A percentile compares a stretch with the other conserved stretches of the same genome.
These are phyloP conservation scores for Pseudogymnoascus sp. DNA, from an alignment of 2,329 filamentous ascomycete genomes.

Conservation along the genomic window DNA sequence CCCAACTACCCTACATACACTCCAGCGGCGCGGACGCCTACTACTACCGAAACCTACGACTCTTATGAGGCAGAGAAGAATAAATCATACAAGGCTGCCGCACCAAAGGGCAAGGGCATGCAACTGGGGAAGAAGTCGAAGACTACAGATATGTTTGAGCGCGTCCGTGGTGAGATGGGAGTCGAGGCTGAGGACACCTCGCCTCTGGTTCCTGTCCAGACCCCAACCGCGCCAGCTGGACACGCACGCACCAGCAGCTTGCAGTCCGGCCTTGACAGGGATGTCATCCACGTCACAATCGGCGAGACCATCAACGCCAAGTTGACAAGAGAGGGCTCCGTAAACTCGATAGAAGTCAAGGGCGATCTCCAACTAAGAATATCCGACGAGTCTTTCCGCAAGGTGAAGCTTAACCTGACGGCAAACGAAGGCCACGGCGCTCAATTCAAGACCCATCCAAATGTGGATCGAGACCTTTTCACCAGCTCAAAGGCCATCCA, in stretches of 20 bases:
- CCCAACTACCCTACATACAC: constrained; percentile 87
- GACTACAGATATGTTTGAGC: constrained; percentile 94
- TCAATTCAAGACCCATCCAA: constrained; percentile 92
- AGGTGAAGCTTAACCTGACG: constrained; percentile 76
- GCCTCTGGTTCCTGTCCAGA: constrained; percentile 54
- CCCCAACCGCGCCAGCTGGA: constrained; percentile 43
- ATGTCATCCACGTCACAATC: constrained; percentile 81
- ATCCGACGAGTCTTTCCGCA: constrained; percentile 78
- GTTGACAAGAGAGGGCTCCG: constrained; percentile 75
- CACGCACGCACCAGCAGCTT: constrained; percentile 47
- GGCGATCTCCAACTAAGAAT: constrained; percentile 90
- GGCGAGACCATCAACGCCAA: constrained; percentile 86
- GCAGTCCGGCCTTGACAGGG: constrained; percentile 64
- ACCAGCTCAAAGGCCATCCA: constrained; percentile 77
- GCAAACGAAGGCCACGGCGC: constrained; percentile 73
- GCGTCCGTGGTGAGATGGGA: constrained; percentile 86
- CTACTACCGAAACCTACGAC: constrained; percentile 77
- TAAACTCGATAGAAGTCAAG: constrained; percentile 81
- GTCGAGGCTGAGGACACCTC: constrained; percentile 66
- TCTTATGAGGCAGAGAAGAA: constrained; percentile 97
- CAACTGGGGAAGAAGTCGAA: constrained; percentile 98
- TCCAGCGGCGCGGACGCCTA: constrained; percentile 63
- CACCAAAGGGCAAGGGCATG: constrained; percentile 93
- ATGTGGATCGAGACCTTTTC: constrained; percentile 86
- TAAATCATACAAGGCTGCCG: constrained; percentile 62